phyloP scores from a whole-genome alignment of 225 moss, liverwort and hornwort species.

The Neckera pumila region DNA sequence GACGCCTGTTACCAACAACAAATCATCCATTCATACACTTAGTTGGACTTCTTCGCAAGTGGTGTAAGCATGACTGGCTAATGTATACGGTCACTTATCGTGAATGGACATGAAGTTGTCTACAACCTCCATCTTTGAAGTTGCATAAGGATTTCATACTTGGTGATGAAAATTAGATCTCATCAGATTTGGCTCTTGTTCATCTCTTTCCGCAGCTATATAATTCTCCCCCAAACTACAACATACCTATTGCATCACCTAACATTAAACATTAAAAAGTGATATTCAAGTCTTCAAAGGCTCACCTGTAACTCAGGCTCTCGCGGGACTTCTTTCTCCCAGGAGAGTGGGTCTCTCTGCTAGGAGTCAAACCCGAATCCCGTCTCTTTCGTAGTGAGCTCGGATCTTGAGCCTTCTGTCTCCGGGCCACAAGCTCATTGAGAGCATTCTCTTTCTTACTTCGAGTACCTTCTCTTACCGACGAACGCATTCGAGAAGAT shows the following conservation, averaged over 20 bases:
- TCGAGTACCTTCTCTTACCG: slow-evolving; percentile 70
- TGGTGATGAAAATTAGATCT: not conserved
- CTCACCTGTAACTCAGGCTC: slow-evolving; percentile 46
- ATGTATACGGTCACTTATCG: not conserved
- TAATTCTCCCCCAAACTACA: not conserved
- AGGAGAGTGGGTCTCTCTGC: slow-evolving; percentile 47
- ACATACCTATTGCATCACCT: not conserved
- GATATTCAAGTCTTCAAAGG: not conserved
- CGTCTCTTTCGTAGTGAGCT: slow-evolving; percentile 61
- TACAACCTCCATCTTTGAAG: not conserved
- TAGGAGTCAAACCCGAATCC: slow-evolving; percentile 45
- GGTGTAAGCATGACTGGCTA: not conserved
- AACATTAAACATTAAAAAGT: not conserved
- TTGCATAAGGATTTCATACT: not conserved
- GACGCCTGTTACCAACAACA: not conserved
- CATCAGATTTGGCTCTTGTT: not conserved
- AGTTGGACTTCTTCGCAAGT: not conserved
- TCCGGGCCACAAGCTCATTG: slow-evolving; percentile 75
- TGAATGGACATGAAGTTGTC: not conserved
- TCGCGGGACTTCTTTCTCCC: slow-evolving; percentile 39
- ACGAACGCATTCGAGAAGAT: slow-evolving; percentile 92
- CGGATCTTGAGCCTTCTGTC: slow-evolving; percentile 80
- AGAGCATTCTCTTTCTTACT: slow-evolving; percentile 87
- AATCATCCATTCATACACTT: not conserved
- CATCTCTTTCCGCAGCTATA: not conserved